phyloP scores from a whole-genome alignment of 1,284 basidiomycete species.

The Cryptococcus jaspeensis region DNA sequence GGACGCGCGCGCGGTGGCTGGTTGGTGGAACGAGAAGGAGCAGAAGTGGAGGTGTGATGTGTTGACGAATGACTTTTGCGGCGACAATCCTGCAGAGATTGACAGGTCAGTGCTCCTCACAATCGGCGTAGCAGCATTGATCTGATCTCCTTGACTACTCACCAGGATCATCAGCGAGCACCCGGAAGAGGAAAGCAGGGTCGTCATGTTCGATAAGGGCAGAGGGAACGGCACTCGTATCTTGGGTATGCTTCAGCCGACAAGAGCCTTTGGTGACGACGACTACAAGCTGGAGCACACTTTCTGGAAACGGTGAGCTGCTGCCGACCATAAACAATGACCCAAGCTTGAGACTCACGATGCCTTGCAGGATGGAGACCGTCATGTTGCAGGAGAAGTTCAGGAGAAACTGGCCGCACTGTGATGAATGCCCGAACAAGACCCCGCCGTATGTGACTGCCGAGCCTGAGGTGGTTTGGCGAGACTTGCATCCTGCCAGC shows the following conservation, averaged over 20 bases:
- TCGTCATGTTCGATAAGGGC: constrained; percentile 65
- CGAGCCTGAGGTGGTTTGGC: too few species aligned
- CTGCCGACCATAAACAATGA: too few species aligned
- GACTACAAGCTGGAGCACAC: constrained; percentile 70
- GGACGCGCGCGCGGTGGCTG: constrained; percentile 91
- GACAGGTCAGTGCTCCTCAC: constrained; percentile 31
- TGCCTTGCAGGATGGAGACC: too few species aligned
- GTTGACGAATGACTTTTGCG: constrained; percentile 92
- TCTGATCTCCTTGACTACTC: neutral
- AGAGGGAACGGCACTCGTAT: constrained; percentile 66
- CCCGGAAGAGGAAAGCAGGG: constrained; percentile 69
- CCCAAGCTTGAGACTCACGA: too few species aligned
- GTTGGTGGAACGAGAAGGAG: constrained; percentile 70
- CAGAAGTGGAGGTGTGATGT: constrained; percentile 83
- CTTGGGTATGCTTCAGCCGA: constrained; percentile 85
- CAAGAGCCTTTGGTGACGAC: constrained; percentile 79
- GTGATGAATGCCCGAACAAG: too few species aligned
- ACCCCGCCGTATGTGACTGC: too few species aligned
- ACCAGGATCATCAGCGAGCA: constrained; percentile 76
- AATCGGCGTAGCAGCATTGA: neutral
- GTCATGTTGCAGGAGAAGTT: too few species aligned
- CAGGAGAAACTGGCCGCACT: too few species aligned
- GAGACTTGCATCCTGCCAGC: too few species aligned
- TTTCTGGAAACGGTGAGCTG: constrained; percentile 69
- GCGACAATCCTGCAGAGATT: constrained; percentile 81